Percentiles rank a stretch among this genome's conserved stretches.
phyloP scores from a whole-genome alignment of 2,329 filamentous ascomycete species.

The Dactylella cylindrospora region DNA sequence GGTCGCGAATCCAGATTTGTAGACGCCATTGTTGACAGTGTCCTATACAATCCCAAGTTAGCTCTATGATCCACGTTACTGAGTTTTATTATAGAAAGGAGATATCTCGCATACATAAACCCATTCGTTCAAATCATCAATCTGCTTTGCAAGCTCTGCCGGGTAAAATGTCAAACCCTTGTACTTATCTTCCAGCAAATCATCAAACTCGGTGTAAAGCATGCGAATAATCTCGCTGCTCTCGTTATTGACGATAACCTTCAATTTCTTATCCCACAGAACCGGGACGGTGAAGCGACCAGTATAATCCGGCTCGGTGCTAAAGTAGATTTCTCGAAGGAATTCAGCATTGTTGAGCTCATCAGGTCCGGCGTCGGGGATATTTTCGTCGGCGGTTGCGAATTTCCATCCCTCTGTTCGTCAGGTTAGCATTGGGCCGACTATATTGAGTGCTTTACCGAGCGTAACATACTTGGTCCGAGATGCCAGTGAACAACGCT shows the following conservation, averaged over 20 bases:
- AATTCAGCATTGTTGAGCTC: slow-evolving; percentile 72
- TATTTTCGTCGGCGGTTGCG: slow-evolving; percentile 63
- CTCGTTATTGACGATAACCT: slow-evolving; percentile 86
- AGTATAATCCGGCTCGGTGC: slow-evolving; percentile 68
- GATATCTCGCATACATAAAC: slow-evolving; percentile 59
- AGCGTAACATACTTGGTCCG: slow-evolving; percentile 55
- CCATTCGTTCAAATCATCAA: slow-evolving; percentile 79
- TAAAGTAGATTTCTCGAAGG: slow-evolving; percentile 78
- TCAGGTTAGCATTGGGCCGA: not conserved
- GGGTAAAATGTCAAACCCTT: slow-evolving; percentile 69
- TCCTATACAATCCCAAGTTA: slow-evolving; percentile 50
- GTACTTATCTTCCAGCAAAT: slow-evolving; percentile 63
- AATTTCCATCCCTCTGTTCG: slow-evolving; percentile 72
- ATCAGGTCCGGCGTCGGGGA: slow-evolving; percentile 61
- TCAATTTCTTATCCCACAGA: slow-evolving; percentile 74
- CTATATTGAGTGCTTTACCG: slow-evolving; percentile 57
- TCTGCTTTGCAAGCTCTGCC: slow-evolving; percentile 62
- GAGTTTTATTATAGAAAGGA: not conserved
- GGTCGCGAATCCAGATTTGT: slow-evolving; percentile 72
- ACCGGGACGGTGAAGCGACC: slow-evolving; percentile 87
- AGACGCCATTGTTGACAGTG: slow-evolving; percentile 69
- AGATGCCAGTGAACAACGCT: slow-evolving; percentile 95
- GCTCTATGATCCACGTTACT: not conserved
- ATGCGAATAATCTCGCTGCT: slow-evolving; percentile 90
- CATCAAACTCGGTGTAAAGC: slow-evolving; percentile 80